Conservation (phyloP, 208 protist species). For the Leishmania major region DNA sequence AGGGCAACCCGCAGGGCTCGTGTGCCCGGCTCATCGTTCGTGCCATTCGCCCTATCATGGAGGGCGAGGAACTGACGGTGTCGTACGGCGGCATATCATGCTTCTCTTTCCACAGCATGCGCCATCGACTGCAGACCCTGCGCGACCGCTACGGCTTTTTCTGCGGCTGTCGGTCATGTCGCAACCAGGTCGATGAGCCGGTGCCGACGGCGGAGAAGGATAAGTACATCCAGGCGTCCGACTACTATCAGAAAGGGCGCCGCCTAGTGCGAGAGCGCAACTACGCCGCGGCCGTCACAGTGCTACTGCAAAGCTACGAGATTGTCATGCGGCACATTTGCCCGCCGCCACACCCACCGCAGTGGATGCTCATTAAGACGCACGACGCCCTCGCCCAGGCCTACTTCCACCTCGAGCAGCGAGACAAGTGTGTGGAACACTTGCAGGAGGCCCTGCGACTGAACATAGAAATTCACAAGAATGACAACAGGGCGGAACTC, state of each 20-base stretch:
- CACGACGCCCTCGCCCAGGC: conserved; percentile 84
- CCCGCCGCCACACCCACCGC: conserved; percentile 74
- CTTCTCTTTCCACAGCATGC: conserved; percentile 80
- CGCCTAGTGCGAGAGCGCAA: conserved; percentile 80
- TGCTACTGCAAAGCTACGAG: conserved; percentile 86
- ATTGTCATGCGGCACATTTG: conserved; percentile 87
- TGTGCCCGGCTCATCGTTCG: conserved; percentile 59
- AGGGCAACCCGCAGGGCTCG: conserved; percentile 75
- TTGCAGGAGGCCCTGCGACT: conserved; percentile 56
- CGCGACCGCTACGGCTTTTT: conserved; percentile 78
- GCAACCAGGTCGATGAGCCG: conserved; percentile 71
- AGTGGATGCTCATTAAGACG: conserved; percentile 86
- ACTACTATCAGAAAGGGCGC: conserved; percentile 91
- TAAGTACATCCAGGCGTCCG: conserved; percentile 79
- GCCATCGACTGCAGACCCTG: conserved; percentile 67
- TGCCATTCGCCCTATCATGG: conserved; percentile 61
- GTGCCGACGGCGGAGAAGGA: conserved; percentile 66
- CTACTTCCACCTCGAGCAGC: conserved; percentile 73
- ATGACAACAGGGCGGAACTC: conserved; percentile 53
- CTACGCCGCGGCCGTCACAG: conserved; percentile 74
- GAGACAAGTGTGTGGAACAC: conserved; percentile 80
- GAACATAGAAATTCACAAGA: conserved; percentile 63
- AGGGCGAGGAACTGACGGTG: conserved; percentile 84
- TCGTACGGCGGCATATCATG: conserved; percentile 71
- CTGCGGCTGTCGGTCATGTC: conserved; percentile 70